These are phyloP conservation scores for Xylaria sp. DNA, from an alignment of 2,329 filamentous ascomycete genomes.

Conservation along the genomic window DNA sequence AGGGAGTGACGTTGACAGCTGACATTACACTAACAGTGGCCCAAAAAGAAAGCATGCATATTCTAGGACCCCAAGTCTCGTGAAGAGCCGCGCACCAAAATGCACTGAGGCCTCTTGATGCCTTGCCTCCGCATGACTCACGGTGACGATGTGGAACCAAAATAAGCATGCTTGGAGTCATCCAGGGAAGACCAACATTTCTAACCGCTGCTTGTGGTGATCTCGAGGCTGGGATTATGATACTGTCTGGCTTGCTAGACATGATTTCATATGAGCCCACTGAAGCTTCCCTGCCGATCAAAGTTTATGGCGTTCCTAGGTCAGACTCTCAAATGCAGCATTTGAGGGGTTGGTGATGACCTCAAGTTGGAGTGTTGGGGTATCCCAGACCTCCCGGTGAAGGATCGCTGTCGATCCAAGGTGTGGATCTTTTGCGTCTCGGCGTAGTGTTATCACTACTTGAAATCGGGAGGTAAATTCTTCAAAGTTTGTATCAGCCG, in stretches of 20 bases:
- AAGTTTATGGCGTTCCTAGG: constrained; percentile 14
- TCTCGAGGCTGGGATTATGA: neutral
- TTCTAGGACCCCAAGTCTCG: constrained; percentile 2
- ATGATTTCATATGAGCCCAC: neutral
- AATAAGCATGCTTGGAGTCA: constrained; percentile 1
- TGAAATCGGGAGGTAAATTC: constrained; percentile 2
- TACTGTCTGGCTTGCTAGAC: constrained; percentile 3
- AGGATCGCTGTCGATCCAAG: constrained; percentile 23
- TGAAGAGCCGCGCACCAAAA: neutral
- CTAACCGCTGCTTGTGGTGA: neutral
- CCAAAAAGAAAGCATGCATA: constrained; percentile 16
- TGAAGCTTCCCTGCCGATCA: constrained; percentile 1
- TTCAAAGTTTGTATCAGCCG: neutral
- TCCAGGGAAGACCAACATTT: neutral
- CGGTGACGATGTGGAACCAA: neutral
- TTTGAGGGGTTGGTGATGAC: constrained; percentile 31
- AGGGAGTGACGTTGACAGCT: constrained; percentile 19
- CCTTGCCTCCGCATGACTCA: neutral
- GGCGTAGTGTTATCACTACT: constrained; percentile 8
- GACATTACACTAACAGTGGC: constrained; percentile 24
- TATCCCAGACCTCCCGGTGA: neutral
- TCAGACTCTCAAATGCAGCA: constrained; percentile 14
- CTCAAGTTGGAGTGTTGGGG: constrained; percentile 34
- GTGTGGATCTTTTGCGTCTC: constrained; percentile 30
- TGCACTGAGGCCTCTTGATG: constrained; percentile 9